A percentile compares a stretch with the other conserved stretches of the same genome.
Evolutionary conservation across 1,284 basidiomycete genomes (phyloP).

Genomic region (Malassezia pachydermatis): DNA sequence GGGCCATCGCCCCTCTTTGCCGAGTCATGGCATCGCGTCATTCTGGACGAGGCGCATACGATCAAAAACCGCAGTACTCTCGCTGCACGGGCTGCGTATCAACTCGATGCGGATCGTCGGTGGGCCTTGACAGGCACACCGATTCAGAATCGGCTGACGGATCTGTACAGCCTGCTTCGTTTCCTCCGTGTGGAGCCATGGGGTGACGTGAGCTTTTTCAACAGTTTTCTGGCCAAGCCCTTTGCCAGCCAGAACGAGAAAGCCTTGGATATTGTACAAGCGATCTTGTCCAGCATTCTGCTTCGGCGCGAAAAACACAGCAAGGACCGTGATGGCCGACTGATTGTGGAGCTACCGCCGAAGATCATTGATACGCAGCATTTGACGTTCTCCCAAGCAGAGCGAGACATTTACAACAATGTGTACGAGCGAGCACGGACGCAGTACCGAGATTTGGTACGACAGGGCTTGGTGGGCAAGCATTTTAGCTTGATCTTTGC

Average conservation of each 20-base stretch:
- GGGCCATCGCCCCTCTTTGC: slow-evolving; percentile 30
- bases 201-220: slow-evolving; percentile 50
- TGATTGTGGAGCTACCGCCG: slow-evolving; percentile 75
- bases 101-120: slow-evolving; percentile 64
- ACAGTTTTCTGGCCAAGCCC: slow-evolving; percentile 43
- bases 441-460: slow-evolving; percentile 33
- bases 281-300: slow-evolving; percentile 53
- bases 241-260: slow-evolving; percentile 39
- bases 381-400: slow-evolving; percentile 31
- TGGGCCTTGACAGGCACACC: slow-evolving; percentile 95
- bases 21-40: slow-evolving; percentile 41
- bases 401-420: slow-evolving; percentile 48
- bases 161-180: slow-evolving; percentile 57
- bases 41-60: slow-evolving; percentile 76
- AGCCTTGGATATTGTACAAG: slow-evolving; percentile 44
- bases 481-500: slow-evolving; percentile 50
- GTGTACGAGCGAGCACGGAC: slow-evolving; percentile 40
- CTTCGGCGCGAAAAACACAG: slow-evolving; percentile 83
- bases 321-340: slow-evolving; percentile 71
- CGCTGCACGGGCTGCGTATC: slow-evolving; percentile 80
- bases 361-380: slow-evolving; percentile 58
- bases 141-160: slow-evolving; percentile 83
- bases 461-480: slow-evolving; percentile 32
- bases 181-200: slow-evolving; percentile 84
- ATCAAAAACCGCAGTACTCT: slow-evolving; percentile 85